These are phyloP conservation scores for Butyriboletus loyo DNA, from an alignment of 768 basidiomycete species.

Conservation along the genomic window DNA sequence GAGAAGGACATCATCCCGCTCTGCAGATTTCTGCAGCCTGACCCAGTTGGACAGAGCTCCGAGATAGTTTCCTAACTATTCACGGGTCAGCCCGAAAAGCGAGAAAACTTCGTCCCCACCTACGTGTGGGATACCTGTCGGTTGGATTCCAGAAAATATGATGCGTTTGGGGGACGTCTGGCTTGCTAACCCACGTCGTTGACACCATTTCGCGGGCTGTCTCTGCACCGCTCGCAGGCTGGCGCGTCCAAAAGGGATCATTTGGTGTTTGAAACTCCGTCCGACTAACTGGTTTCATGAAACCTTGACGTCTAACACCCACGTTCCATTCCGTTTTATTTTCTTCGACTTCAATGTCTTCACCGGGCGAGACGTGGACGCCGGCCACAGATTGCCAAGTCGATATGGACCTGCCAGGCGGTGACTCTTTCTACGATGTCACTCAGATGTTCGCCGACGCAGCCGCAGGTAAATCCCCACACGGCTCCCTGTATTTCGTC, in stretches of 20 bases:
- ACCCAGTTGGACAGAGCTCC: slow-evolving; percentile 93
- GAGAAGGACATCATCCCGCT: slow-evolving; percentile 59
- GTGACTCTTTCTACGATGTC: slow-evolving; percentile 61
- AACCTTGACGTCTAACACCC: slow-evolving; percentile 5
- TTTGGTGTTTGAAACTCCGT: slow-evolving; percentile 33
- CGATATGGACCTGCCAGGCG: slow-evolving; percentile 46
- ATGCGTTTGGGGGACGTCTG: slow-evolving; percentile 32
- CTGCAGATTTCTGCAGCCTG: slow-evolving; percentile 61
- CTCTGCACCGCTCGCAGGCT: slow-evolving; percentile 3
- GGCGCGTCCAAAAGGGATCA: slow-evolving; percentile 15
- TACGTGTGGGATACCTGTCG: slow-evolving; percentile 89
- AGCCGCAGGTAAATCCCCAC: slow-evolving; percentile 47
- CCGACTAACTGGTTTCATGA: slow-evolving; percentile 5
- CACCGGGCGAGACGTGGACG: slow-evolving; percentile 4
- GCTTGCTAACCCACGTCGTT: slow-evolving; percentile 6
- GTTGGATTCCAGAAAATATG: slow-evolving; percentile 91
- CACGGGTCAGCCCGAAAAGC: not conserved
- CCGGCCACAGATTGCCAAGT: slow-evolving; percentile 17
- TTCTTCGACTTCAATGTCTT: slow-evolving; percentile 1
- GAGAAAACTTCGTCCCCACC: slow-evolving; percentile 13
- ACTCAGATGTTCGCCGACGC: slow-evolving; percentile 59
- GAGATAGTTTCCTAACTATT: slow-evolving; percentile 88
- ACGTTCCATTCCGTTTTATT: not conserved
- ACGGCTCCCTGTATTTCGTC: not conserved
- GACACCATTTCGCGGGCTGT: not conserved